A percentile compares a stretch with the other conserved stretches of the same genome.
These are phyloP conservation scores for Tuber brumale DNA, from an alignment of 495 filamentous ascomycete genomes.

Conservation along the genomic window DNA sequence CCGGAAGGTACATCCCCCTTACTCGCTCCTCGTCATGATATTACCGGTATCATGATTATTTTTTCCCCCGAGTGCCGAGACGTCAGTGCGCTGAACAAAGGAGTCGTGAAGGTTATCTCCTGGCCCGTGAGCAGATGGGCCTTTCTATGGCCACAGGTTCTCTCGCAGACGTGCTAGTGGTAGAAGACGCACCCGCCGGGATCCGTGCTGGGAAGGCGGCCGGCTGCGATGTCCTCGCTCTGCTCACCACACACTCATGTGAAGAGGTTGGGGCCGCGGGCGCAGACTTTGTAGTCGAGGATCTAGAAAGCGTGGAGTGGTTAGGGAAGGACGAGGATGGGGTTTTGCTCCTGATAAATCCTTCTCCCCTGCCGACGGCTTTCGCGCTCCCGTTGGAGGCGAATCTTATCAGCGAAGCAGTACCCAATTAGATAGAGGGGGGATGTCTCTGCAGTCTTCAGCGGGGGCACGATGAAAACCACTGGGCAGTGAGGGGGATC, in stretches of 20 bases:
- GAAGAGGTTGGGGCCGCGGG: slow-evolving; percentile 63
- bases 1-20: slow-evolving; percentile 58
- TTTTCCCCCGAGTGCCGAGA: slow-evolving; percentile 3
- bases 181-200: slow-evolving; percentile 93
- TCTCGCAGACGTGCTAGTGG: slow-evolving; percentile 55
- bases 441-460: neutral
- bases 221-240: slow-evolving; percentile 78
- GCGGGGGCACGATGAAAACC: neutral
- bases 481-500: neutral
- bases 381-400: neutral
- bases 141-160: slow-evolving; percentile 44
- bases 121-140: slow-evolving; percentile 25
- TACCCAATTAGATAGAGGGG: neutral
- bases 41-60: neutral
- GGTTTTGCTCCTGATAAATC: slow-evolving; percentile 18
- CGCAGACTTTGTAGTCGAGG: slow-evolving; percentile 81
- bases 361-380: neutral
- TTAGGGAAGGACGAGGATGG: slow-evolving; percentile 44
- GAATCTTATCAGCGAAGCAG: neutral
- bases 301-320: slow-evolving; percentile 65
- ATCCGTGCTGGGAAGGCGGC: slow-evolving; percentile 82
- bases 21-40: slow-evolving; percentile 4
- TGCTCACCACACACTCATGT: slow-evolving; percentile 75
- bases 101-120: slow-evolving; percentile 25
- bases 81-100: slow-evolving; percentile 13